Conservation (phyloP, 148 eudicot species). For the Nepenthes mirabilis region DNA sequence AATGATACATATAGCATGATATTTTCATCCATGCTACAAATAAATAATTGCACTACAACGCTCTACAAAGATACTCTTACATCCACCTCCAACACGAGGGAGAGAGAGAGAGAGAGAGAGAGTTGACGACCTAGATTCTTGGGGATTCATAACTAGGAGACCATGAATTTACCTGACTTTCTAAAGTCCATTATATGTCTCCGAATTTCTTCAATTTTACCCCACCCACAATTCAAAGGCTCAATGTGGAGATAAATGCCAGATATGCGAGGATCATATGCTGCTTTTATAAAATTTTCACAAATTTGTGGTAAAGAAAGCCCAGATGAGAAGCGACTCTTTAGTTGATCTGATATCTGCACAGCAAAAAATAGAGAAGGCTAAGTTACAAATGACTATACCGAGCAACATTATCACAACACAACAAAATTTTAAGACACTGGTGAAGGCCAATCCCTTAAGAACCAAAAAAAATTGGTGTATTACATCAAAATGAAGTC, state of each 20-base stretch:
- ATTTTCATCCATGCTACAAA: too few species aligned
- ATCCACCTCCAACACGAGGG: too few species aligned
- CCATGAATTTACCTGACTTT: conserved; percentile 52
- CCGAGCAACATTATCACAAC: neutral
- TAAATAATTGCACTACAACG: too few species aligned
- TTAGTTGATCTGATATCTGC: conserved; percentile 79
- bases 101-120: neutral
- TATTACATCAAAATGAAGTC: too few species aligned
- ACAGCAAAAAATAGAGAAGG: conserved; percentile 4
- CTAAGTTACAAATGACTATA: neutral
- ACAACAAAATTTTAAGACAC: too few species aligned
- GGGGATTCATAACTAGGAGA: too few species aligned
- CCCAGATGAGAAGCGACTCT: conserved; percentile 55
- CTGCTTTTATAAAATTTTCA: conserved; percentile 82
- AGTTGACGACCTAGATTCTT: neutral
- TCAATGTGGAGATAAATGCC: conserved; percentile 91
- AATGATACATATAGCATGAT: too few species aligned
- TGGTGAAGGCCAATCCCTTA: too few species aligned
- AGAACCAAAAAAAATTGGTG: too few species aligned
- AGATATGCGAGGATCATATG: conserved; percentile 86
- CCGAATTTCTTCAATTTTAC: conserved; percentile 82
- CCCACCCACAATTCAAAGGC: conserved; percentile 81
- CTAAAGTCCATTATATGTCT: conserved; percentile 77
- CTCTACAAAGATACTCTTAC: too few species aligned
- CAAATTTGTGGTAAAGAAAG: conserved; percentile 90